Evolutionary conservation across 345 rosid species (phyloP).

Genomic region (Dipteronia dyeriana): DNA sequence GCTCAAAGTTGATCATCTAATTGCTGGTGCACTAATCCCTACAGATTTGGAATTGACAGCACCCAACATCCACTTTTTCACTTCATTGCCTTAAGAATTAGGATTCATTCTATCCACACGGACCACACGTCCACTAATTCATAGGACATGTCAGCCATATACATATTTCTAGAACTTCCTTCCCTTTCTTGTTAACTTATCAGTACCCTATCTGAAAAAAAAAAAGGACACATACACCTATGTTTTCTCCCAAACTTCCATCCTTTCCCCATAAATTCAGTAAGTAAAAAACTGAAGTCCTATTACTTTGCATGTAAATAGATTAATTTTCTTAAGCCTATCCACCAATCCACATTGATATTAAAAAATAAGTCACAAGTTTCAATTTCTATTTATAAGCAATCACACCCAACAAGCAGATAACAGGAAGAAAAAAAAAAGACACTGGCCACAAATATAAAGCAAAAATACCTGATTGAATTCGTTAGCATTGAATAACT

Average conservation of each 20-base stretch:
- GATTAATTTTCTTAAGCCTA: too few species aligned
- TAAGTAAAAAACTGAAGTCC: background rate
- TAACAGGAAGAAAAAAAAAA: background rate
- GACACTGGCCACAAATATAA: background rate
- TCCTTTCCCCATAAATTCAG: too few species aligned
- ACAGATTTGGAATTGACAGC: background rate
- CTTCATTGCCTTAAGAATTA: background rate
- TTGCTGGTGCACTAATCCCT: background rate
- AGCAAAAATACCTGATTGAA: slow-evolving; percentile 77
- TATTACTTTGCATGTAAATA: too few species aligned
- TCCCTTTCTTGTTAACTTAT: background rate
- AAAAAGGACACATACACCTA: too few species aligned
- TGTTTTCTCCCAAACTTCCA: background rate
- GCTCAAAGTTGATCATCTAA: background rate
- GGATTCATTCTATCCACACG: background rate
- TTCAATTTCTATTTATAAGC: background rate
- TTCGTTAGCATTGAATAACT: slow-evolving; percentile 89
- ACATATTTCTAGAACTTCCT: background rate
- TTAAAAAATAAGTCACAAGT: background rate
- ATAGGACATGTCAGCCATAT: background rate
- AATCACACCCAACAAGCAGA: slow-evolving; percentile 1
- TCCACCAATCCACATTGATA: background rate
- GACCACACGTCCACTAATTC: background rate
- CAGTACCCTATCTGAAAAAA: background rate
- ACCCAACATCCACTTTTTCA: background rate